A percentile compares a stretch with the other conserved stretches of the same genome.
phyloP scores from a whole-genome alignment of 2,329 filamentous ascomycete genomes.

The Phialemoniopsis sp. region DNA sequence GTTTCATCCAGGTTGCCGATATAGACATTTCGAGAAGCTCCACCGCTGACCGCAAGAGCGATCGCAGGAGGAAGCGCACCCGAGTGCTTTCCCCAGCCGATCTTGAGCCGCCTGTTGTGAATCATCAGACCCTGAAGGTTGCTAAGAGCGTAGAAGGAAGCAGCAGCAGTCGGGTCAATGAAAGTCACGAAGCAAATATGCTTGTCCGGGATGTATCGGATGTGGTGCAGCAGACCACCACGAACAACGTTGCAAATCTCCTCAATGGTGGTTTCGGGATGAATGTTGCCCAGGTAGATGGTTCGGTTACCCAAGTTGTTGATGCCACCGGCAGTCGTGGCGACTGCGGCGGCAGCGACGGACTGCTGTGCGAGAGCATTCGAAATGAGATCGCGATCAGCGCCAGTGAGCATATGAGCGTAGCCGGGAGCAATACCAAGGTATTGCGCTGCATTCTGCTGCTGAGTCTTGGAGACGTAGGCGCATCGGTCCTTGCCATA shows the following conservation, averaged over 20 bases:
- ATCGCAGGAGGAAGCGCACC: slow-evolving; percentile 94
- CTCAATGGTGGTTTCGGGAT: slow-evolving; percentile 97
- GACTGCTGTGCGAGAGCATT: slow-evolving; percentile 96
- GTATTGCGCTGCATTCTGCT: slow-evolving; percentile 98
- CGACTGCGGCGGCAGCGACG: slow-evolving; percentile 91
- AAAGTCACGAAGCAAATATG: slow-evolving; percentile 99
- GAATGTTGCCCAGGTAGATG: slow-evolving; percentile 97
- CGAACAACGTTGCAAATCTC: slow-evolving; percentile 99
- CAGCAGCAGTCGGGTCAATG: slow-evolving; percentile 95
- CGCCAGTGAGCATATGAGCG: slow-evolving; percentile 91
- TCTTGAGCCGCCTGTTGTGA: slow-evolving; percentile 95
- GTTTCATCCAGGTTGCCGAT: slow-evolving; percentile 96
- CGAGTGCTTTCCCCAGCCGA: slow-evolving; percentile 99
- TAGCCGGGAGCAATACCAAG: slow-evolving; percentile 95
- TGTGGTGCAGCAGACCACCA: slow-evolving; percentile 92
- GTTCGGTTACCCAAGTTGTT: slow-evolving; percentile 97
- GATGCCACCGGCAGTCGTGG: slow-evolving; percentile 92
- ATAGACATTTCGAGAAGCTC: slow-evolving; percentile 97
- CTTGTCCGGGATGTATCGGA: slow-evolving; percentile 99
- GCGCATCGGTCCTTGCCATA: slow-evolving; percentile 98
- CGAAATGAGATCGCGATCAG: slow-evolving; percentile 93
- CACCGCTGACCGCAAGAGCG: slow-evolving; percentile 90
- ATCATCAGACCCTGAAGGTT: slow-evolving; percentile 99
- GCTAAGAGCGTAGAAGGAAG: slow-evolving; percentile 95
- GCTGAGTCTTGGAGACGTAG: slow-evolving; percentile 98